Evolutionary conservation across 106 monocot genomes (phyloP), one percentile per base, ranked within the genome.

Genomic region (Phalaenopsis equestris): DNA sequence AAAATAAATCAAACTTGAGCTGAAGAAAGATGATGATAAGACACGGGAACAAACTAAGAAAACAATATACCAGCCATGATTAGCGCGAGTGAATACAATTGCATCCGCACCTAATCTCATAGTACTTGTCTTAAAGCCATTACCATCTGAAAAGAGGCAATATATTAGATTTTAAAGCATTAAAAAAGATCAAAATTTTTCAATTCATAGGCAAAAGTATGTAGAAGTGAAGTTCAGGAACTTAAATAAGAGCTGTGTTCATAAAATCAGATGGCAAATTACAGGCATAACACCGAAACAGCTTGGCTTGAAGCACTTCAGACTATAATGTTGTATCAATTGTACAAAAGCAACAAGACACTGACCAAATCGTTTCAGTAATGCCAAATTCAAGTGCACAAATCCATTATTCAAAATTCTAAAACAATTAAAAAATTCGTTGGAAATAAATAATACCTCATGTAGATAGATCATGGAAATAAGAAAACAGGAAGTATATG

Each of bases 101-200:
- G 85, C 93, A 87, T 93, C 93, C 75, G 90, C 90, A 70, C 93
- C 93, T 75, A 93, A 82, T 49, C 93, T 86, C 93, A 93, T 93
- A 17, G 93, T 93, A 58, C 93, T 93, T 37, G 93, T 93, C 85
- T 93, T 93, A 85, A 93, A 93, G 8, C 93, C 93, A 84, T 93
- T 93, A 57, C 93, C 93, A 88, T 93, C 89, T 89, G 9, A 82
- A 9, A 64, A 56, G 58, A 70, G 57, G 47, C 8, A 5, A 82
- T 42, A 81, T 7, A 67, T 79, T 5, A 55, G 64, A 83, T 30
- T 61, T 61, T 43, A 36, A 45, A 83, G 30, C 56, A 65, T 43
- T 12, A 75, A 12, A 6, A 72, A 73, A 4, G 3, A 36, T 39
- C 36, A 70, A 70, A 36, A 39, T 14, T 16, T 70, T 45, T 43